Evolutionary conservation across 2,329 filamentous ascomycete genomes (phyloP).

Genomic region (Fusarium nelsonii): DNA sequence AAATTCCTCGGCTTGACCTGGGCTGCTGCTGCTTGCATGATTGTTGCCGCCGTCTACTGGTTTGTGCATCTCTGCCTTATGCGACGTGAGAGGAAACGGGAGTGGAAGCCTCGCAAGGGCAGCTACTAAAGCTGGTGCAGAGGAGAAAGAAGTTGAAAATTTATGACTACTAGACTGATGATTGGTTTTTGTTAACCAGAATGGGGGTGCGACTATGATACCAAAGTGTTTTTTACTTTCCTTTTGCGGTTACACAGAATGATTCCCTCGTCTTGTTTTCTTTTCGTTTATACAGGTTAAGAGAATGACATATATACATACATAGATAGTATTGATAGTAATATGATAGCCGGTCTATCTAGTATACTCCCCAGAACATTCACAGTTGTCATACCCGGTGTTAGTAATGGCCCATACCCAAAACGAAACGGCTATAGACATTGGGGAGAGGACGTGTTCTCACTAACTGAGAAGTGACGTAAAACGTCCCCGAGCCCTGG

Average conservation of each 20-base stretch:
- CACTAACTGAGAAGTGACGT: background rate
- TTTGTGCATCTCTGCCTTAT: slow-evolving; percentile 49
- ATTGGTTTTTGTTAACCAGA: slow-evolving; percentile 17
- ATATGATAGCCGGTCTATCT: slow-evolving; percentile 42
- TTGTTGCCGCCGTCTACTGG: slow-evolving; percentile 58
- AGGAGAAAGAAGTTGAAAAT: background rate
- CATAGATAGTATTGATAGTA: slow-evolving; percentile 25
- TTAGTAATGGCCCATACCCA: background rate
- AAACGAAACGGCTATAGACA: too few relatives aligned
- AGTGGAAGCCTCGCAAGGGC: slow-evolving; percentile 48
- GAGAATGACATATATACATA: slow-evolving; percentile 19
- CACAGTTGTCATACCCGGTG: too few relatives aligned
- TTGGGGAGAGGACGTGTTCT: background rate
- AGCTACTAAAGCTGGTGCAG: slow-evolving; percentile 40
- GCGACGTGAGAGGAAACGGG: slow-evolving; percentile 47
- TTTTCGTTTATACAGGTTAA: background rate
- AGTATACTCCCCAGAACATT: background rate
- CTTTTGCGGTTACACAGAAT: slow-evolving; percentile 16
- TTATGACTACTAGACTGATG: slow-evolving; percentile 28
- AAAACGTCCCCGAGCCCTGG: background rate
- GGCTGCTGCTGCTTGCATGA: slow-evolving; percentile 62
- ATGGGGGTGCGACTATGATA: slow-evolving; percentile 35
- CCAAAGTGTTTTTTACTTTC: slow-evolving; percentile 34
- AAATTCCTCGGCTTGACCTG: slow-evolving; percentile 62
- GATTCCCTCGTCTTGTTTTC: slow-evolving; percentile 2